Conservation (phyloP, 331 rosid genomes). For the Malus hybrid region DNA sequence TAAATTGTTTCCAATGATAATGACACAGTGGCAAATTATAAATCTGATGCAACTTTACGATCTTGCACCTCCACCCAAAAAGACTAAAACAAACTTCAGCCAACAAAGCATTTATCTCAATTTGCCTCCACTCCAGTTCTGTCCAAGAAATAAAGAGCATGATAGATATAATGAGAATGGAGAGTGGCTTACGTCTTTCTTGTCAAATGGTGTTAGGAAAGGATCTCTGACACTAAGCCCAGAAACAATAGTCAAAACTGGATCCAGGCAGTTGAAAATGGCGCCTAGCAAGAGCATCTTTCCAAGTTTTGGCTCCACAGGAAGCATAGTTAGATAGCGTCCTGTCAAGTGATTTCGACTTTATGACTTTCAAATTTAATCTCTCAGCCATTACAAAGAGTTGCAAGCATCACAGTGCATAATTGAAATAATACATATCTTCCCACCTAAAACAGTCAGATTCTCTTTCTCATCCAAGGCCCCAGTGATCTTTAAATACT, state of each 20-base stretch:
- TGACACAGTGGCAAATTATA: neutral
- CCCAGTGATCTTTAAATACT: conserved; percentile 70
- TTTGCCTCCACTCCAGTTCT: neutral
- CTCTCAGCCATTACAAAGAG: neutral
- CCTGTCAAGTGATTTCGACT: conserved; percentile 51
- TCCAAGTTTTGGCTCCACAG: conserved; percentile 98
- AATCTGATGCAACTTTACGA: neutral
- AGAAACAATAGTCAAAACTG: conserved; percentile 80
- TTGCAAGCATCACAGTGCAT: conserved; percentile 6
- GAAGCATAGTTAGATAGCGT: conserved; percentile 68
- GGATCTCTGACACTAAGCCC: conserved; percentile 98
- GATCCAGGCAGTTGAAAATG: conserved; percentile 87
- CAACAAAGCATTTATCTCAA: too few species aligned
- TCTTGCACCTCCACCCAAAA: neutral
- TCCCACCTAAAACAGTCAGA: conserved; percentile 72
- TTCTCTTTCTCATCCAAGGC: conserved; percentile 89
- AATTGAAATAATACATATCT: conserved; percentile 1
- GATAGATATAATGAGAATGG: neutral
- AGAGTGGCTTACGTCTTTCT: conserved; percentile 73
- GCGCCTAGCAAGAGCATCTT: conserved; percentile 89
- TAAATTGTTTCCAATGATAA: neutral
- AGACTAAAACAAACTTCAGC: neutral
- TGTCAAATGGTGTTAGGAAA: conserved; percentile 80
- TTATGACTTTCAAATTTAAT: neutral
- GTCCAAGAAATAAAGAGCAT: neutral